Conservation (phyloP, 805 yeast species). For the Yamadazyma kitorensis region DNA sequence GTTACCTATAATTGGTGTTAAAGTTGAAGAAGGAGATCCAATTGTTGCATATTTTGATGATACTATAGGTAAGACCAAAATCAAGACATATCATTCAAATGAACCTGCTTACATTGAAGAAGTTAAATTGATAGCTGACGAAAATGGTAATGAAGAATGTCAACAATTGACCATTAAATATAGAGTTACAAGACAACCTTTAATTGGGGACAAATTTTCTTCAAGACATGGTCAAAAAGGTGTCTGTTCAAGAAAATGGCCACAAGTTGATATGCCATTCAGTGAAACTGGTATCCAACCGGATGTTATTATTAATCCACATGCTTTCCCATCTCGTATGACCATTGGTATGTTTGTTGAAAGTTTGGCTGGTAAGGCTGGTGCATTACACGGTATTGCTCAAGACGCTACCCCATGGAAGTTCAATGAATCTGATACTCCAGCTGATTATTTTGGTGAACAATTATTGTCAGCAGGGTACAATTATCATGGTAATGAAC, state of each 20-base stretch:
- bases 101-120: slow-evolving; percentile 96
- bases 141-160: slow-evolving; percentile 67
- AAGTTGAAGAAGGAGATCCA: slow-evolving; percentile 94
- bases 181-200: slow-evolving; percentile 86
- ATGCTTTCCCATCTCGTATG: slow-evolving; percentile 99
- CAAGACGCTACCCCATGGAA: slow-evolving; percentile 98
- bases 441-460: slow-evolving; percentile 96
- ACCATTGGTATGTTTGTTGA: slow-evolving; percentile 99
- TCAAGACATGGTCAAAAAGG: slow-evolving; percentile 99
- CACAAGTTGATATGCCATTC: slow-evolving; percentile 94
- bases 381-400: slow-evolving; percentile 95
- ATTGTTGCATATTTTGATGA: slow-evolving; percentile 91
- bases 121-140: slow-evolving; percentile 89
- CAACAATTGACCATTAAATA: slow-evolving; percentile 85
- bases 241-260: slow-evolving; percentile 98
- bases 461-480: slow-evolving; percentile 86
- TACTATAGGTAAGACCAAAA: slow-evolving; percentile 83
- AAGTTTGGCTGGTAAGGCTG: slow-evolving; percentile 97
- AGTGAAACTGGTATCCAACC: slow-evolving; percentile 96
- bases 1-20: slow-evolving; percentile 82
- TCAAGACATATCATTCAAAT: slow-evolving; percentile 87
- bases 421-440: slow-evolving; percentile 87
- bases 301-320: slow-evolving; percentile 96
- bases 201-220: slow-evolving; percentile 96
- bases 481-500: slow-evolving; percentile 97